These are phyloP conservation scores for Cryphonectria japonica DNA, from an alignment of 2,329 filamentous ascomycete species.

Conservation along the genomic window DNA sequence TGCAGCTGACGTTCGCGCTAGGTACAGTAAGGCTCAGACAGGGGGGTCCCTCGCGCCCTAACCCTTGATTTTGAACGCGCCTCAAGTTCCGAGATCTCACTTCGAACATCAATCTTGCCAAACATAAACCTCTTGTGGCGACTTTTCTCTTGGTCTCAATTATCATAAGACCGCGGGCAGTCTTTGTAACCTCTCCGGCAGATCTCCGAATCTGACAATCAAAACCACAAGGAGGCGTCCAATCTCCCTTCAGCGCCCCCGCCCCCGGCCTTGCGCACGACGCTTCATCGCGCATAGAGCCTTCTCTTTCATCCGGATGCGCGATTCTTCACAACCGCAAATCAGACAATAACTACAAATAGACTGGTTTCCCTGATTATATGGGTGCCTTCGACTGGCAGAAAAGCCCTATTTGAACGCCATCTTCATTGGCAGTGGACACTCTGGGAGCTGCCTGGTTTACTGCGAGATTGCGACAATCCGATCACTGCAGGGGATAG, in stretches of 20 bases:
- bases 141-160: background rate
- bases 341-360: background rate
- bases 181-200: background rate
- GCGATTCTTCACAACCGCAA: background rate
- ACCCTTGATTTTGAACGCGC: slow-evolving; percentile 7
- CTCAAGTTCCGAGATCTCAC: slow-evolving; percentile 3
- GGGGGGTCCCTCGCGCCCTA: slow-evolving; percentile 5
- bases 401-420: background rate
- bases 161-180: background rate
- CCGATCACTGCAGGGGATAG: background rate
- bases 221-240: background rate
- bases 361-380: background rate
- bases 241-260: background rate
- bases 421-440: background rate
- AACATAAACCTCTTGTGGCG: background rate
- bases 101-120: background rate
- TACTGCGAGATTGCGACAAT: background rate
- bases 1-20: background rate
- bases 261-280: background rate
- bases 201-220: background rate
- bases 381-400: background rate
- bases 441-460: background rate
- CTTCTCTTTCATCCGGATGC: background rate
- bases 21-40: too few species aligned
- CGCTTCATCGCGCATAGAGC: background rate